Percentiles rank a stretch among this genome's conserved stretches.
These are phyloP conservation scores for Globisporangium splendens DNA, from an alignment of 352 stramenopile species.

Conservation along the genomic window DNA sequence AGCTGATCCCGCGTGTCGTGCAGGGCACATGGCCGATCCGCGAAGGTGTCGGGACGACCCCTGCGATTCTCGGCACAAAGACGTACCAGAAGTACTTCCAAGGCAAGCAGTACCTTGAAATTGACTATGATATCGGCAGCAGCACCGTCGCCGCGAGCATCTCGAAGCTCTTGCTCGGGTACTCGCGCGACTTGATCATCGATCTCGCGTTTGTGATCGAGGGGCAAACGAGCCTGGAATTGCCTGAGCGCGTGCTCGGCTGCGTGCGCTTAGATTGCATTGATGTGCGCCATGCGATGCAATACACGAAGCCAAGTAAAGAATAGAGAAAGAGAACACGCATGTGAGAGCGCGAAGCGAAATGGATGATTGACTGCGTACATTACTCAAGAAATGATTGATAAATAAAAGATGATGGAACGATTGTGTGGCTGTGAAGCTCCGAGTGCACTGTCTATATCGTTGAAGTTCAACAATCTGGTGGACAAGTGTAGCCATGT, in stretches of 20 bases:
- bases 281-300: conserved; percentile 53
- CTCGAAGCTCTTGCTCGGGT: conserved; percentile 69
- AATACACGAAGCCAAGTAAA: conserved; percentile 26
- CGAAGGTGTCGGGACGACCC: conserved; percentile 84
- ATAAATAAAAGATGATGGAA: no score
- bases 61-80: conserved; percentile 89
- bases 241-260: conserved; percentile 72
- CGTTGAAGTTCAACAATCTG: no score
- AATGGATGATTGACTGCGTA: no score
- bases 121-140: conserved; percentile 80
- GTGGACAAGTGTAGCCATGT: no score
- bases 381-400: no score
- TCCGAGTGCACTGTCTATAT: no score
- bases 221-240: conserved; percentile 55
- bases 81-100: conserved; percentile 77
- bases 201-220: conserved; percentile 85
- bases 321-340: neutral
- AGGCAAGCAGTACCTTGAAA: conserved; percentile 63
- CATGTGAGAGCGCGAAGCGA: no score
- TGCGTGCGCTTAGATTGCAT: conserved; percentile 67
- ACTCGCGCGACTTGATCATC: conserved; percentile 67
- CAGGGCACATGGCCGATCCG: conserved; percentile 89
- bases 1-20: conserved; percentile 88
- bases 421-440: no score
- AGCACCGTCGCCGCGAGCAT: conserved; percentile 67